Percentiles rank a stretch among this genome's conserved stretches.
Conservation (phyloP, 108 stramenopile genomes). For the Bacterosira constricta region DNA sequence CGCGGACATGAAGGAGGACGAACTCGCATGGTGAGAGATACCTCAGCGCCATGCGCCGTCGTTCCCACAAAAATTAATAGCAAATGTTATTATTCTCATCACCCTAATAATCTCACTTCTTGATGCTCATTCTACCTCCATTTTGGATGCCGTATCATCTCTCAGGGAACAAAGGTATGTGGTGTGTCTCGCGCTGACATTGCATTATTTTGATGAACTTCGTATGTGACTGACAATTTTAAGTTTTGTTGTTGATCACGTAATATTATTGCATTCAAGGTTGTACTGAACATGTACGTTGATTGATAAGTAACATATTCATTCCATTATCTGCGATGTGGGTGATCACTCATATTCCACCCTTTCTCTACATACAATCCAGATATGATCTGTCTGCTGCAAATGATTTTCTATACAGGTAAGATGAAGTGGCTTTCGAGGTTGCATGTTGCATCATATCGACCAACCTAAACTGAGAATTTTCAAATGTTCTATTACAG, state of each 20-base stretch:
- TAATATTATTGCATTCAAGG: neutral
- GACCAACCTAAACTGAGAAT: too few species aligned
- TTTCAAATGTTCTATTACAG: conserved; percentile 45
- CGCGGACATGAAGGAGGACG: conserved; percentile 79
- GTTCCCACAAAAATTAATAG: too few species aligned
- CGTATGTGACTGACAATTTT: neutral
- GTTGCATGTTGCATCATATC: neutral
- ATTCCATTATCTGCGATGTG: neutral
- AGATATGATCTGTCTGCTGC: conserved; percentile 81
- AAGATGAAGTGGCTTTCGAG: neutral
- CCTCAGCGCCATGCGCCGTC: too few species aligned
- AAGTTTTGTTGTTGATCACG: too few species aligned
- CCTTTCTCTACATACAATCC: neutral
- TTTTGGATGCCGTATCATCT: neutral
- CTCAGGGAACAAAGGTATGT: conserved; percentile 64
- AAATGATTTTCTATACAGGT: conserved; percentile 64
- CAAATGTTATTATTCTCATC: too few species aligned
- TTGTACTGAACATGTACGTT: conserved; percentile 59
- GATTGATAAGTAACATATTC: neutral
- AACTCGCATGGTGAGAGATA: conserved; percentile 57
- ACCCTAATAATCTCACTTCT: too few species aligned
- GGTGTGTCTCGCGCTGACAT: neutral
- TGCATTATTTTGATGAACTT: too few species aligned
- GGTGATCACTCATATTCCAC: neutral
- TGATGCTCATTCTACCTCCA: too few species aligned